Percentiles rank a stretch among this genome's conserved stretches.
Evolutionary conservation across 2,329 filamentous ascomycete genomes (phyloP).

Genomic region (Xylariaceae sp.): DNA sequence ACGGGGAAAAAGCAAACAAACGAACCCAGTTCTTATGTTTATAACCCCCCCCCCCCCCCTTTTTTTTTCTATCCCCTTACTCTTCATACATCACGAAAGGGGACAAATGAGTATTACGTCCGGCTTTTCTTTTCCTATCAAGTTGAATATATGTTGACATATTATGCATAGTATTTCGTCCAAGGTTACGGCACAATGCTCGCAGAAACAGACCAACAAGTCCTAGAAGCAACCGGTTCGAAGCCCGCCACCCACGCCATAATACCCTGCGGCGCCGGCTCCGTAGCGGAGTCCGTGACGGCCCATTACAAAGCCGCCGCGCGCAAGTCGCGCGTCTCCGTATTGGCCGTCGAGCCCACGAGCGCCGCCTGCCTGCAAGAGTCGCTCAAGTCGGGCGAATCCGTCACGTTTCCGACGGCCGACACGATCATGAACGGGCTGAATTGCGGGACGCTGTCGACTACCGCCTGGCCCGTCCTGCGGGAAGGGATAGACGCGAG

Average conservation of each 20-base stretch:
- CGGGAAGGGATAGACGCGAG: conserved; percentile 53
- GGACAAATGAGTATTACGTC: too few species aligned
- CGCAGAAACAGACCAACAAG: conserved; percentile 58
- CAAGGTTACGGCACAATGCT: conserved; percentile 74
- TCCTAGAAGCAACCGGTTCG: conserved; percentile 36
- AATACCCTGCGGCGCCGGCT: conserved; percentile 66
- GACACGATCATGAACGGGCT: conserved; percentile 69
- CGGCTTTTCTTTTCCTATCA: too few species aligned
- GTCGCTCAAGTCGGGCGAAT: conserved; percentile 44
- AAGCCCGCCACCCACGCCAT: conserved; percentile 47
- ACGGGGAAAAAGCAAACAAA: too few species aligned
- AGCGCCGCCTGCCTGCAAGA: conserved; percentile 54
- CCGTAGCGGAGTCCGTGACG: conserved; percentile 63
- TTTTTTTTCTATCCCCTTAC: too few species aligned
- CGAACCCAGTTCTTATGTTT: too few species aligned
- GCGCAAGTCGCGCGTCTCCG: conserved; percentile 27
- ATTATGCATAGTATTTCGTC: conserved; percentile 56
- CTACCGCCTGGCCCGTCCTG: conserved; percentile 58
- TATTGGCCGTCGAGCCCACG: conserved; percentile 67
- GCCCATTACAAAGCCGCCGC: conserved; percentile 48
- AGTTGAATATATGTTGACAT: conserved; percentile 1
- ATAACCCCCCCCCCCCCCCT: too few species aligned
- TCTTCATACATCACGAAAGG: too few species aligned
- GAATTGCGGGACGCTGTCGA: conserved; percentile 65
- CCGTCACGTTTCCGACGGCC: conserved; percentile 47